phyloP scores from a whole-genome alignment of 2,329 filamentous ascomycete genomes.

The Penicillium aurantiogriseum region DNA sequence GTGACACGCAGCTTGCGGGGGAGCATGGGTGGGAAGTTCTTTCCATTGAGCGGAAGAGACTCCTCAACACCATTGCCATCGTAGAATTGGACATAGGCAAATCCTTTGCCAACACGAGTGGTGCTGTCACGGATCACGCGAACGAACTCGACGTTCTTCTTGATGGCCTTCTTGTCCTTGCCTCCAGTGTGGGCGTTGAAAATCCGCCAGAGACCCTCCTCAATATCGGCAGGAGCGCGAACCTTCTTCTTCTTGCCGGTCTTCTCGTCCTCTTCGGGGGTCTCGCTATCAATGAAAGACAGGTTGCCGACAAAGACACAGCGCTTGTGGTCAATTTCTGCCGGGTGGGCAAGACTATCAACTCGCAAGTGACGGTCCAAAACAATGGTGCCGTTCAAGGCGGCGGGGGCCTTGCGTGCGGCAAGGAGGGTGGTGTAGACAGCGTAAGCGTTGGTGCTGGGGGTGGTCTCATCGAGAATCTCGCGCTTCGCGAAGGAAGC shows the following conservation, averaged over 20 bases:
- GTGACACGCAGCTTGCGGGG: slow-evolving; percentile 82
- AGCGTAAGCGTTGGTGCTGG: slow-evolving; percentile 89
- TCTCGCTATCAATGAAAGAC: slow-evolving; percentile 92
- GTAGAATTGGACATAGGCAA: slow-evolving; percentile 96
- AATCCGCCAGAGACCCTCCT: slow-evolving; percentile 67
- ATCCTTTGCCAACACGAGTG: slow-evolving; percentile 91
- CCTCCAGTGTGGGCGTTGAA: slow-evolving; percentile 40
- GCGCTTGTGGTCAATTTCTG: slow-evolving; percentile 75
- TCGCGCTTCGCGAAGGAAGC: slow-evolving; percentile 91
- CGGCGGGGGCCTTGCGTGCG: slow-evolving; percentile 71
- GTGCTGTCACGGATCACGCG: slow-evolving; percentile 85
- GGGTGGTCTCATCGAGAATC: slow-evolving; percentile 85
- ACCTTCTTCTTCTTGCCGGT: slow-evolving; percentile 70
- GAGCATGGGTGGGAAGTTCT: slow-evolving; percentile 93
- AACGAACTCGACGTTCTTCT: slow-evolving; percentile 85
- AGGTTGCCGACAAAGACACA: slow-evolving; percentile 97
- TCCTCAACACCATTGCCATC: slow-evolving; percentile 85
- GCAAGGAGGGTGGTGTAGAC: slow-evolving; percentile 77
- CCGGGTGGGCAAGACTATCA: slow-evolving; percentile 85
- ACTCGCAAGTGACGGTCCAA: slow-evolving; percentile 86
- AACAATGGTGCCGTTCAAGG: slow-evolving; percentile 79
- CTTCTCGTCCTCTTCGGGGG: slow-evolving; percentile 55
- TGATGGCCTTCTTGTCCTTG: slow-evolving; percentile 45
- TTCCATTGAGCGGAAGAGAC: slow-evolving; percentile 82
- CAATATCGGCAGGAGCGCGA: slow-evolving; percentile 76